Evolutionary conservation across 2,329 filamentous ascomycete genomes (phyloP).

Genomic region (Colletotrichum acutatum): DNA sequence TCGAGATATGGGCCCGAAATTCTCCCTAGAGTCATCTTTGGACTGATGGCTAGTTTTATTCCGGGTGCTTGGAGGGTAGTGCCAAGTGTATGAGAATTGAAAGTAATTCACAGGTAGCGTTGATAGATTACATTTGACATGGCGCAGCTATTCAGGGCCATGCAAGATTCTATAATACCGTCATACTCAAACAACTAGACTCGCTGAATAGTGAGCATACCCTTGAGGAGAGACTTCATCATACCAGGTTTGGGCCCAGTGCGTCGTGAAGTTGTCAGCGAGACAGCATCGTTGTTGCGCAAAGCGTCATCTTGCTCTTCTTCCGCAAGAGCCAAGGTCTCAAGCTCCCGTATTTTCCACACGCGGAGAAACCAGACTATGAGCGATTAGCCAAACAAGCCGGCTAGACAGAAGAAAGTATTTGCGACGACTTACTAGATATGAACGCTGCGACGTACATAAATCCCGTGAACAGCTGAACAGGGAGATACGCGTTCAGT

Average conservation of each 20-base stretch:
- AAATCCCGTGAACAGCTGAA: constrained; percentile 69
- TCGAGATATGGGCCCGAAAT: constrained; percentile 9
- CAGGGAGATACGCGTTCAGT: constrained; percentile 59
- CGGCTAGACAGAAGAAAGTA: fast-evolving
- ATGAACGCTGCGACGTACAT: constrained; percentile 68
- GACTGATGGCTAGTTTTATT: constrained; percentile 20
- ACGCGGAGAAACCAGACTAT: constrained; percentile 35
- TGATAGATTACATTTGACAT: neutral
- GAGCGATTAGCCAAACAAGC: neutral
- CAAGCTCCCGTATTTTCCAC: constrained; percentile 34
- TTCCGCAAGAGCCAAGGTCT: constrained; percentile 8
- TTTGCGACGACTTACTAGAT: constrained; percentile 47
- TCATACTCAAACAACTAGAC: constrained; percentile 3
- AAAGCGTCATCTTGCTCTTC: constrained; percentile 7
- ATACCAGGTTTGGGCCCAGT: neutral
- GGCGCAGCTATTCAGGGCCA: fast-evolving
- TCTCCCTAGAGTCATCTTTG: neutral
- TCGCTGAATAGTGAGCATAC: constrained; percentile 11
- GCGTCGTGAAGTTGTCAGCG: constrained; percentile 15
- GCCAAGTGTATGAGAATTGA: neutral
- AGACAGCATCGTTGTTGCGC: constrained; percentile 12
- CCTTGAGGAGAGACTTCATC: neutral
- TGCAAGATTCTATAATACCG: neutral
- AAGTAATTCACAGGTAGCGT: neutral
- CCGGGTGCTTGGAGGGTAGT: constrained; percentile 20